These are phyloP conservation scores for Xylariaceae sp. DNA, from an alignment of 2,329 filamentous ascomycete species.

Conservation along the genomic window DNA sequence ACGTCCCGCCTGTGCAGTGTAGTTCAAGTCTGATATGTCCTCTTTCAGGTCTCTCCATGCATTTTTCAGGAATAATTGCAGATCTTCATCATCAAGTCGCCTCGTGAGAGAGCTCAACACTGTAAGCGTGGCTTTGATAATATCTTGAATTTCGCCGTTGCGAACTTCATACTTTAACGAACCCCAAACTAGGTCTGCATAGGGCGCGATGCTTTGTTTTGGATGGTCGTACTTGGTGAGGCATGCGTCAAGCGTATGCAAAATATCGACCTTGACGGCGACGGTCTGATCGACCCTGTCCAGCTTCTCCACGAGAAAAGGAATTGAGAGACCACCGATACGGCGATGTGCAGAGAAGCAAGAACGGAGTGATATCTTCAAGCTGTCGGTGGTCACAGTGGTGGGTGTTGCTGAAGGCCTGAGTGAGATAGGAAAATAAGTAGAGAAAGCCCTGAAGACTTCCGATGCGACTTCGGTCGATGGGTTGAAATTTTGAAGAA, in stretches of 20 bases:
- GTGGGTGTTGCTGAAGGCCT: slow-evolving; percentile 47
- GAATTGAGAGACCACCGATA: slow-evolving; percentile 45
- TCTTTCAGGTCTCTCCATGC: slow-evolving; percentile 51
- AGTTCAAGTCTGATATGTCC: slow-evolving; percentile 51
- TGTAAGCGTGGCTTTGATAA: slow-evolving; percentile 52
- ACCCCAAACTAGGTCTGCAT: slow-evolving; percentile 50
- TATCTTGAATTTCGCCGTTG: slow-evolving; percentile 56
- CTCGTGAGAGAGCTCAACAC: slow-evolving; percentile 49
- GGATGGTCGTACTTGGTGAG: slow-evolving; percentile 46
- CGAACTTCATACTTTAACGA: slow-evolving; percentile 61
- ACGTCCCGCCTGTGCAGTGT: slow-evolving; percentile 49
- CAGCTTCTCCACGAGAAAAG: slow-evolving; percentile 54
- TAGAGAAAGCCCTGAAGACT: slow-evolving; percentile 53
- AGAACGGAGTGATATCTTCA: slow-evolving; percentile 49
- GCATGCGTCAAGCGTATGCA: slow-evolving; percentile 53
- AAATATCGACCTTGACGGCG: slow-evolving; percentile 57
- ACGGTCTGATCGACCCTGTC: slow-evolving; percentile 57
- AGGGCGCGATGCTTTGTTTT: slow-evolving; percentile 45
- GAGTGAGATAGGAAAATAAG: slow-evolving; percentile 58
- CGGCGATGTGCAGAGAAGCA: slow-evolving; percentile 52
- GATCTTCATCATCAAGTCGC: slow-evolving; percentile 42
- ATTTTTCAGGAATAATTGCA: slow-evolving; percentile 44
- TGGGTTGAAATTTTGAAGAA: slow-evolving; percentile 44
- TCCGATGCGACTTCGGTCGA: slow-evolving; percentile 45
- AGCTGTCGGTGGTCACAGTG: slow-evolving; percentile 52